phyloP scores from a whole-genome alignment of 164 flowering plant genomes.

The Vitis riparia region DNA sequence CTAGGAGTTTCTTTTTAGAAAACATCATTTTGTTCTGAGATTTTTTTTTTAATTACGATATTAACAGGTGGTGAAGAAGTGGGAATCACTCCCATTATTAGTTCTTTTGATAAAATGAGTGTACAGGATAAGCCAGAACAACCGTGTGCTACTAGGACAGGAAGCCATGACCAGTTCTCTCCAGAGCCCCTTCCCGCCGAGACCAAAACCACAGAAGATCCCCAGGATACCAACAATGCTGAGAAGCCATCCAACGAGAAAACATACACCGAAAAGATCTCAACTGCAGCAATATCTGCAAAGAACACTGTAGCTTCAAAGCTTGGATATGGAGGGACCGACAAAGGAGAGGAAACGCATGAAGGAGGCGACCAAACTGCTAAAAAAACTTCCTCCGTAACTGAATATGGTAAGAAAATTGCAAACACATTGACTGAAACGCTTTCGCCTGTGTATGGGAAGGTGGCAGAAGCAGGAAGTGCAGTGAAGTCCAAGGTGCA shows the following conservation, averaged over 20 bases:
- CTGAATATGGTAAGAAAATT: slow-evolving; percentile 21
- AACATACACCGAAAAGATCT: neutral
- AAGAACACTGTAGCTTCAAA: slow-evolving; percentile 15
- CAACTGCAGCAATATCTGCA: slow-evolving; percentile 2
- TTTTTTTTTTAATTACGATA: neutral
- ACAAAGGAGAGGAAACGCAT: neutral
- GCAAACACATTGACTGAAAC: slow-evolving; percentile 33
- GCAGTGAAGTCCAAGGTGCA: slow-evolving; percentile 35
- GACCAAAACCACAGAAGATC: neutral
- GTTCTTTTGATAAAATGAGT: slow-evolving; percentile 37
- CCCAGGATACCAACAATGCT: neutral
- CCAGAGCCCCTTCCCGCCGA: slow-evolving; percentile 27
- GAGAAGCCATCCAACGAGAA: neutral
- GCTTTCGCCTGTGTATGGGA: slow-evolving; percentile 42
- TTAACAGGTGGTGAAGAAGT: slow-evolving; percentile 44
- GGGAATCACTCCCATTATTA: slow-evolving; percentile 29
- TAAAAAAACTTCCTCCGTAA: slow-evolving; percentile 5
- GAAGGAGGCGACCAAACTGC: neutral
- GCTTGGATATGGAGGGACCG: slow-evolving; percentile 9
- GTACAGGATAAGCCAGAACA: slow-evolving; percentile 22
- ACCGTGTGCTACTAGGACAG: slow-evolving; percentile 18
- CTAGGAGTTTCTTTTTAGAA: neutral
- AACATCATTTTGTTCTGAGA: neutral
- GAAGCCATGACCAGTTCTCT: slow-evolving; percentile 61
- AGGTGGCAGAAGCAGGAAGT: slow-evolving; percentile 39